Conservation (phyloP, 192 early-diverging fungal species). For the Backusella macrospora region DNA sequence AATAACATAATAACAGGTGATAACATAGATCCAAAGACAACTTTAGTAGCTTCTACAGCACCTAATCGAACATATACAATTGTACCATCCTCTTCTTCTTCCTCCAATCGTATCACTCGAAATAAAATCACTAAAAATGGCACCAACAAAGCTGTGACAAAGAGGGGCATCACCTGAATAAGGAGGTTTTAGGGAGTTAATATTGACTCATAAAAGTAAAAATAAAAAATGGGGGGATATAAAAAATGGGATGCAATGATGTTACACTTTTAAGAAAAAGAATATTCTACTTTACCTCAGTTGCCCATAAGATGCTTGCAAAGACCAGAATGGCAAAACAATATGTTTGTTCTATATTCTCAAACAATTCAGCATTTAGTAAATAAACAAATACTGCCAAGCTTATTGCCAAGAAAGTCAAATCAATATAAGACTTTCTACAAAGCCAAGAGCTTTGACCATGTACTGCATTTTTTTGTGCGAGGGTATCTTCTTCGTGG, state of each 20-base stretch:
- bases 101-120: conserved; percentile 73
- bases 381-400: conserved; percentile 62
- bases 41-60: conserved; percentile 78
- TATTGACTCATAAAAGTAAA: too few relatives aligned
- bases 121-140: conserved; percentile 85
- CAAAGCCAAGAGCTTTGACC: conserved; percentile 13
- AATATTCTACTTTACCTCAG: conserved; percentile 62
- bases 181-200: not conserved
- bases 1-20: conserved; percentile 95
- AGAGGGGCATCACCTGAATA: conserved; percentile 82
- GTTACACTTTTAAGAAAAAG: not conserved
- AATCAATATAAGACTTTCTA: conserved; percentile 48
- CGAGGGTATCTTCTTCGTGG: conserved; percentile 62
- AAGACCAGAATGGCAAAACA: conserved; percentile 93
- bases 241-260: not conserved
- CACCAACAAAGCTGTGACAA: conserved; percentile 89
- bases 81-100: conserved; percentile 41
- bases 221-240: not conserved
- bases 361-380: conserved; percentile 65
- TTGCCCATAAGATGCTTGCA: conserved; percentile 90
- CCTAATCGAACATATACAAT: conserved; percentile 53
- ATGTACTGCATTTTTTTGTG: conserved; percentile 43
- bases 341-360: conserved; percentile 73
- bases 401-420: conserved; percentile 54
- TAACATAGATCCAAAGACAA: conserved; percentile 92